Evolutionary conservation across 208 protist genomes (phyloP), one percentile per base, ranked within the genome.

Genomic region (Crithidia mellificae): DNA sequence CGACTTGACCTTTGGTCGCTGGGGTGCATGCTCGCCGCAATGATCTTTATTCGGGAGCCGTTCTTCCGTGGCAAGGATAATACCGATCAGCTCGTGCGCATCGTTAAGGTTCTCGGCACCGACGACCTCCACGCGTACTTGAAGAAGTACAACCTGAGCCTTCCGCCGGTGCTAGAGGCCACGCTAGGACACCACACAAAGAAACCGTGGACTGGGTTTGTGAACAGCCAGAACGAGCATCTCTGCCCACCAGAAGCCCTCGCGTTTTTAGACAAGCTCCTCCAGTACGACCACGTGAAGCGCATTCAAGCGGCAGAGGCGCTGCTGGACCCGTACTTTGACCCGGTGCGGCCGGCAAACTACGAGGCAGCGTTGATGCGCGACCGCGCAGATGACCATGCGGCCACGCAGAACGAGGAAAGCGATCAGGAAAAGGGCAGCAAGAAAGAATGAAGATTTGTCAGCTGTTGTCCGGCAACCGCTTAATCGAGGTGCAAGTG

Each of bases 51-150:
- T 66, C 98, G 98, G 72, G 98, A 99, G 74, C 98, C 99, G 24
- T 99, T 99, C 74, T 99, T 99, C 85, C 96, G 98, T 66, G 99
- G 99, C 22, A 91, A 96, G 61, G 98, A 99, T 84, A 99, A 99
- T 80, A 97, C 97, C 55, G 98, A 99, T 77, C 98, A 99, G 87
- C 88, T 99, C 39, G 95, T 99, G 22, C 98, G 98, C 50, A 98
- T 98, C 63, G 91, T 85, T 9, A 93, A 96, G 57, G 98, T 99
- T 25, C 87, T 99, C 51, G 98, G 98, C 55, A 99, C 97, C 32
- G 93, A 98, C 49, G 94, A 98, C 30, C 77, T 99, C 27, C 90
- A 94, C 63, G 83, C 75, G 27, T 99, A 99, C 83, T 68, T 99
- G 24, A 85, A 96, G 32, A 99, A 98, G 87, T 99, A 99, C 83